Percentiles rank a stretch among this genome's conserved stretches.
phyloP scores from a whole-genome alignment of 1,139 yeast species.

The Pichia sp. region DNA sequence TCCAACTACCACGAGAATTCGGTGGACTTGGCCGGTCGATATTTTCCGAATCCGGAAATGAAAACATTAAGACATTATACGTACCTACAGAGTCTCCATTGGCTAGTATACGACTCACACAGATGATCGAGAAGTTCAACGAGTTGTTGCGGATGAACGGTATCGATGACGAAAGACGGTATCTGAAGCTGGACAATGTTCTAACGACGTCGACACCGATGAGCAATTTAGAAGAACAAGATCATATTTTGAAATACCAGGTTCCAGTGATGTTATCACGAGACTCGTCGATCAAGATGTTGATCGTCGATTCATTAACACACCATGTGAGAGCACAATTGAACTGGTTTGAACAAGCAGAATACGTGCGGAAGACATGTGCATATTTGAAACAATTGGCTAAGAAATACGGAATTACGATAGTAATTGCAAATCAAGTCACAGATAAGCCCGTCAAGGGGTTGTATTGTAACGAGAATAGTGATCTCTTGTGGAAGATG shows the following conservation, averaged over 20 bases:
- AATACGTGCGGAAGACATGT: conserved; percentile 46
- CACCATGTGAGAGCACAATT: conserved; percentile 77
- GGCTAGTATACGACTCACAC: conserved; percentile 59
- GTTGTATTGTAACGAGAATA: conserved; percentile 25
- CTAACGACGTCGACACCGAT: conserved; percentile 55
- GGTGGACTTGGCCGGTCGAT: conserved; percentile 45
- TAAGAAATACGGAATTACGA: conserved; percentile 47
- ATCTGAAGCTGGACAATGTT: conserved; percentile 48
- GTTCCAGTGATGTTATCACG: conserved; percentile 55
- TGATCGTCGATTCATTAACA: conserved; percentile 82
- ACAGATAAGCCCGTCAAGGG: conserved; percentile 50
- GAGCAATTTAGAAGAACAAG: conserved; percentile 67
- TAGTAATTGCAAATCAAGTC: conserved; percentile 81
- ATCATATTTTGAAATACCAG: conserved; percentile 71
- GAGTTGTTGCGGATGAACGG: conserved; percentile 36
- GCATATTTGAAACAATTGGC: conserved; percentile 54
- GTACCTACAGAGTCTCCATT: conserved; percentile 76
- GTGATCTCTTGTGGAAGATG: conserved; percentile 37
- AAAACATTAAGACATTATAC: conserved; percentile 48
- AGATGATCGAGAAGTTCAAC: conserved; percentile 31
- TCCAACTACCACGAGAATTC: conserved; percentile 45
- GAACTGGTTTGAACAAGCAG: conserved; percentile 38
- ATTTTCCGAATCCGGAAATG: conserved; percentile 25
- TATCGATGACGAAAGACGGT: conserved; percentile 22
- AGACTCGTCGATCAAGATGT: conserved; percentile 44